A percentile compares a stretch with the other conserved stretches of the same genome.
phyloP scores from a whole-genome alignment of 805 yeast species.

The Jamesozyma lodderae region DNA sequence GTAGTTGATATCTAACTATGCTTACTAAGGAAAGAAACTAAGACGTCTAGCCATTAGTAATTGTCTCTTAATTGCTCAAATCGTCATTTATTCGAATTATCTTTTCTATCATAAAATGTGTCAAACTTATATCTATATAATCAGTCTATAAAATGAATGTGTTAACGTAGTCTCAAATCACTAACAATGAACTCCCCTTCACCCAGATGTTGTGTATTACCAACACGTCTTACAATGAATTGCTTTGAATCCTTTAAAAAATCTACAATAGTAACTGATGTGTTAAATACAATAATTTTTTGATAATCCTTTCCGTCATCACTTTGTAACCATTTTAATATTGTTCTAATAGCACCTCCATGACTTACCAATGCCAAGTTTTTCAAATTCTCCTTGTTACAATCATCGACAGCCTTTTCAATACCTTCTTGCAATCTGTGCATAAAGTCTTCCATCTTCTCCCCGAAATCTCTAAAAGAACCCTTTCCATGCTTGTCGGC shows the following conservation, averaged over 20 bases:
- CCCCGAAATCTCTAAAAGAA: conserved; percentile 58
- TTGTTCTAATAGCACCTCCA: conserved; percentile 70
- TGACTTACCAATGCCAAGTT: conserved; percentile 64
- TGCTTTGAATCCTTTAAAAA: conserved; percentile 32
- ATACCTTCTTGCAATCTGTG: conserved; percentile 43
- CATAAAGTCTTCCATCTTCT: conserved; percentile 38
- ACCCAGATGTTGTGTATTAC: conserved; percentile 62
- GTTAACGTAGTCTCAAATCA: conserved; percentile 39
- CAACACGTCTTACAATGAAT: conserved; percentile 46
- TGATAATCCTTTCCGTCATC: conserved; percentile 33
- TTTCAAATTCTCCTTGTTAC: conserved; percentile 22
- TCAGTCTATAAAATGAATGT: too few relatives aligned
- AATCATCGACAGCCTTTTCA: conserved; percentile 33
- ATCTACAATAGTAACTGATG: conserved; percentile 64
- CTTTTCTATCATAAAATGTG: background rate
- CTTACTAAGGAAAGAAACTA: too few relatives aligned
- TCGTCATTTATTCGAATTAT: too few relatives aligned
- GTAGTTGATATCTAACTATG: too few relatives aligned
- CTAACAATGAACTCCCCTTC: conserved; percentile 40
- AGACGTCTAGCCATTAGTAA: too few relatives aligned
- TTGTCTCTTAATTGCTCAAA: too few relatives aligned
- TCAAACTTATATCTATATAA: too few relatives aligned
- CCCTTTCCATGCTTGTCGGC: conserved; percentile 46
- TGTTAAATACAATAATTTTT: conserved; percentile 56
- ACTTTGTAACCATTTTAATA: conserved; percentile 43